A percentile compares a stretch with the other conserved stretches of the same genome.
These are phyloP conservation scores for Penicillium nordicum DNA, from an alignment of 2,329 filamentous ascomycete species.

Conservation along the genomic window DNA sequence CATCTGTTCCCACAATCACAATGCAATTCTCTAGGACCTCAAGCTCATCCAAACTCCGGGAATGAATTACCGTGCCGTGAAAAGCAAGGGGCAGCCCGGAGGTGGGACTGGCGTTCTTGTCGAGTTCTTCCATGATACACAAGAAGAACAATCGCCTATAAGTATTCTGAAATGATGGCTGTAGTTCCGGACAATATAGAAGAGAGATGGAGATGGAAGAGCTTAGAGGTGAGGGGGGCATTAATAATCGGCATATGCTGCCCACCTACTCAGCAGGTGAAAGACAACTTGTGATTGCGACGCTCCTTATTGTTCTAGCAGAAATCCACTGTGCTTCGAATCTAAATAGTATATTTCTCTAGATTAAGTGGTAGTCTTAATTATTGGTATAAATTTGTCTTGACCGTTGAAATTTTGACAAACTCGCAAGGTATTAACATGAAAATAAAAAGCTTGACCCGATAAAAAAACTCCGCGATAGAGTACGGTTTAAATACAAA, in stretches of 20 bases:
- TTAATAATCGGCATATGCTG: constrained; percentile 3
- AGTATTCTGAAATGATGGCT: not conserved
- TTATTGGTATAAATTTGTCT: not conserved
- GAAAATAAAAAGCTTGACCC: not conserved
- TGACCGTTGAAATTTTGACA: not conserved
- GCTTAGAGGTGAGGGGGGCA: constrained; percentile 3
- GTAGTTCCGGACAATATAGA: not conserved
- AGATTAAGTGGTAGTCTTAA: not conserved
- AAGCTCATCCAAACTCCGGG: constrained; percentile 20
- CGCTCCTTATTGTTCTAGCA: not conserved
- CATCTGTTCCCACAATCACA: constrained; percentile 29
- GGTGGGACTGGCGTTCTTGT: constrained; percentile 7
- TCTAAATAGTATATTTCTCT: not conserved
- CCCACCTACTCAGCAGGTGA: not conserved
- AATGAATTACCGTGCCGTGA: constrained; percentile 37
- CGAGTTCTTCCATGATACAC: constrained; percentile 6
- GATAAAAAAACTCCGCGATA: not conserved
- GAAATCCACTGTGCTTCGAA: not conserved
- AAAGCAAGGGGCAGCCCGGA: constrained; percentile 30
- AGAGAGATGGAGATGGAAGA: not conserved
- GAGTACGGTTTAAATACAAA: not conserved
- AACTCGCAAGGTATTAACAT: not conserved
- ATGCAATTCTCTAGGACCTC: constrained; percentile 34
- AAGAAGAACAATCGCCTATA: not conserved
- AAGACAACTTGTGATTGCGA: not conserved